Evolutionary conservation across 1,284 basidiomycete species (phyloP).

Genomic region (Sparassis latifolia): DNA sequence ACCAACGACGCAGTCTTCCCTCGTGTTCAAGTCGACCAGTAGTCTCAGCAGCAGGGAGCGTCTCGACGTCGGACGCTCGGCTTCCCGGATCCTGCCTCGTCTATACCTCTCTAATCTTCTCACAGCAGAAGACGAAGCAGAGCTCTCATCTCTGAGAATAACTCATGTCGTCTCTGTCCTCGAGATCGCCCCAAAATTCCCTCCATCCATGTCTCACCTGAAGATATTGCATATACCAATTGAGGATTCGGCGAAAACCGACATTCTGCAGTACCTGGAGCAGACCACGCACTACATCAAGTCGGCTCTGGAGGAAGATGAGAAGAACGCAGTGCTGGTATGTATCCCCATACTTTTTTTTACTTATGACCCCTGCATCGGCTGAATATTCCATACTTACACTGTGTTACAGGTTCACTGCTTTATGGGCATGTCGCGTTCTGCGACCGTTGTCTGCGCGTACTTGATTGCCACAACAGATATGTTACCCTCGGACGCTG

Average conservation of each 20-base stretch:
- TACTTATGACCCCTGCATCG: not conserved
- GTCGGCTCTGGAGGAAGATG: slow-evolving; percentile 31
- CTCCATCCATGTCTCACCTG: slow-evolving; percentile 14
- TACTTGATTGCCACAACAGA: slow-evolving; percentile 38
- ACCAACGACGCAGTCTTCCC: slow-evolving; percentile 8
- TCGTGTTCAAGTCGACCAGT: slow-evolving; percentile 6
- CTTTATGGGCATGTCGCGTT: slow-evolving; percentile 47
- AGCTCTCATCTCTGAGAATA: slow-evolving; percentile 34
- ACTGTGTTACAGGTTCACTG: slow-evolving; percentile 41
- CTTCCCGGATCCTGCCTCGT: slow-evolving; percentile 43
- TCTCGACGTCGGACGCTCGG: slow-evolving; percentile 8
- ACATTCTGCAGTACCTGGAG: slow-evolving; percentile 30
- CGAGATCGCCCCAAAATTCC: slow-evolving; percentile 35
- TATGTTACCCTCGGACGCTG: slow-evolving; percentile 27
- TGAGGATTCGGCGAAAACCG: slow-evolving; percentile 22
- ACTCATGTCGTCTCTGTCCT: slow-evolving; percentile 35
- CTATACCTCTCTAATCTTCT: slow-evolving; percentile 61
- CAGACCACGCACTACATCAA: slow-evolving; percentile 32
- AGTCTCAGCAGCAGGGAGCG: slow-evolving; percentile 9
- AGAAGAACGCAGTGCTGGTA: slow-evolving; percentile 55
- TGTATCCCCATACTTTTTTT: slow-evolving; percentile 13
- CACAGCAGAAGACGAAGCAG: slow-evolving; percentile 42
- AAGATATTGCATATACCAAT: slow-evolving; percentile 30
- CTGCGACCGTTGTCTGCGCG: slow-evolving; percentile 46
- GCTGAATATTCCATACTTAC: not conserved